A percentile compares a stretch with the other conserved stretches of the same genome.
These are phyloP conservation scores for Polychytrium aggregatum DNA, from an alignment of 192 early-diverging fungal genomes.

Conservation along the genomic window DNA sequence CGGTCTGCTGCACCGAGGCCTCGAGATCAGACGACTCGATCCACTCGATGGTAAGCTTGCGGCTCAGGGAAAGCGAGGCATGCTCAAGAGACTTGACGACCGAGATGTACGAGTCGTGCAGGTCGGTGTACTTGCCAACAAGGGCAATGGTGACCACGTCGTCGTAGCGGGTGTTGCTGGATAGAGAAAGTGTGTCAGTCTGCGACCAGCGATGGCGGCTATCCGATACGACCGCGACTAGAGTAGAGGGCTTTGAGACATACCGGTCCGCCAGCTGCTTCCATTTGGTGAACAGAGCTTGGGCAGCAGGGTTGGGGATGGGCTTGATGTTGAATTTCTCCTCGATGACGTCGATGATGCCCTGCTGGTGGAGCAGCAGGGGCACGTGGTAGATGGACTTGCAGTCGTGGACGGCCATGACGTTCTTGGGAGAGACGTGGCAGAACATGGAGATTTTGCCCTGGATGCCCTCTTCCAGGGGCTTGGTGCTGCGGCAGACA, in stretches of 20 bases:
- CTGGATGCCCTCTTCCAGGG: constrained; percentile 71
- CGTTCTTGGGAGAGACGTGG: constrained; percentile 86
- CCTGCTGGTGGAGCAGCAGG: constrained; percentile 76
- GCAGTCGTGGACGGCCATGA: constrained; percentile 94
- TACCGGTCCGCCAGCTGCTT: constrained; percentile 57
- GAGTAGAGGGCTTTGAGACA: no score
- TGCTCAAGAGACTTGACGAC: constrained; percentile 96
- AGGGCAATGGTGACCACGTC: constrained; percentile 80
- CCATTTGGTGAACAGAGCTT: constrained; percentile 75
- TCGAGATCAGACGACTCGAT: constrained; percentile 93
- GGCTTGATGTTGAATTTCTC: constrained; percentile 69
- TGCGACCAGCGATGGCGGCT: neutral
- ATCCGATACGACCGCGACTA: no score
- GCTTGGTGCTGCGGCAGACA: constrained; percentile 84
- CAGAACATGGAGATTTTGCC: constrained; percentile 98
- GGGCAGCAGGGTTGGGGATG: constrained; percentile 42
- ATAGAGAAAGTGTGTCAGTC: constrained; percentile 3
- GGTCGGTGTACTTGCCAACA: constrained; percentile 93
- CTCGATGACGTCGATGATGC: constrained; percentile 67
- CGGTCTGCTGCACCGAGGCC: constrained; percentile 48
- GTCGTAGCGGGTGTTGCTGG: constrained; percentile 62
- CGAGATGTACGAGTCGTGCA: constrained; percentile 95
- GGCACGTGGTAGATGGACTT: constrained; percentile 96
- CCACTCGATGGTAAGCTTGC: constrained; percentile 73
- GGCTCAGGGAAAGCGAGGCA: constrained; percentile 72